Evolutionary conservation across 2,329 filamentous ascomycete genomes (phyloP).

Genomic region (Aspergillus quadricinctus): DNA sequence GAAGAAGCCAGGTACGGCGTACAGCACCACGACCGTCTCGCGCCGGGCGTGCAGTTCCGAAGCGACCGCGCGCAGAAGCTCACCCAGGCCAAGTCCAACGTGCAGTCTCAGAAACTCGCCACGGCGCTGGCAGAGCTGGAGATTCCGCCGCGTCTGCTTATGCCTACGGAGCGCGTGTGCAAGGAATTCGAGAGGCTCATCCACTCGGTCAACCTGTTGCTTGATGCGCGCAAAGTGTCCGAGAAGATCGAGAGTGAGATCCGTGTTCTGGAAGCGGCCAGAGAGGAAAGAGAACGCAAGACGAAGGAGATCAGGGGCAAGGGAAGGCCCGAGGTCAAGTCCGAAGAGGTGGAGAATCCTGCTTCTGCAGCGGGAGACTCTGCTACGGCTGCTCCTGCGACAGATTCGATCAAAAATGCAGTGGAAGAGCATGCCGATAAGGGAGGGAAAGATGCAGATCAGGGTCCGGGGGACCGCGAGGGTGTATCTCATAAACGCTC

Average conservation of each 20-base stretch:
- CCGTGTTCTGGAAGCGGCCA: conserved; percentile 42
- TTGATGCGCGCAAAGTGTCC: conserved; percentile 45
- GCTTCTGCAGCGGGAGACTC: conserved; percentile 15
- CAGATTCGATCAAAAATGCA: no score
- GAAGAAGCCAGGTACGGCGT: conserved; percentile 81
- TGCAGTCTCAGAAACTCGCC: conserved; percentile 46
- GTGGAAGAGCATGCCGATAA: background rate
- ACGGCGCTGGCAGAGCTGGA: conserved; percentile 45
- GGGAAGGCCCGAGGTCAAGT: conserved; percentile 31
- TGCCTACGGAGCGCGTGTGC: conserved; percentile 48
- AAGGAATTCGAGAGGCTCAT: conserved; percentile 48
- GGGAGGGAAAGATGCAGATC: conserved; percentile 1
- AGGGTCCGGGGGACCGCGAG: conserved; percentile 13
- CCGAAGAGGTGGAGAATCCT: conserved; percentile 29
- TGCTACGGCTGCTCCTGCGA: conserved; percentile 3
- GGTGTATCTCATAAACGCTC: conserved; percentile 63
- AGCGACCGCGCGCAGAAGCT: conserved; percentile 54
- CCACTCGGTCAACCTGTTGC: conserved; percentile 42
- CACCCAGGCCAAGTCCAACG: conserved; percentile 48
- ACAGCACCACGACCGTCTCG: conserved; percentile 76
- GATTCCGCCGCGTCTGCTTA: conserved; percentile 43
- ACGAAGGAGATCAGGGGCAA: conserved; percentile 25
- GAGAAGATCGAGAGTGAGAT: conserved; percentile 48
- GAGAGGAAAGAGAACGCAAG: conserved; percentile 37
- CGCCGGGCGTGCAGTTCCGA: conserved; percentile 83